Evolutionary conservation across 345 rosid species (phyloP).

Genomic region (Populus davidiana): DNA sequence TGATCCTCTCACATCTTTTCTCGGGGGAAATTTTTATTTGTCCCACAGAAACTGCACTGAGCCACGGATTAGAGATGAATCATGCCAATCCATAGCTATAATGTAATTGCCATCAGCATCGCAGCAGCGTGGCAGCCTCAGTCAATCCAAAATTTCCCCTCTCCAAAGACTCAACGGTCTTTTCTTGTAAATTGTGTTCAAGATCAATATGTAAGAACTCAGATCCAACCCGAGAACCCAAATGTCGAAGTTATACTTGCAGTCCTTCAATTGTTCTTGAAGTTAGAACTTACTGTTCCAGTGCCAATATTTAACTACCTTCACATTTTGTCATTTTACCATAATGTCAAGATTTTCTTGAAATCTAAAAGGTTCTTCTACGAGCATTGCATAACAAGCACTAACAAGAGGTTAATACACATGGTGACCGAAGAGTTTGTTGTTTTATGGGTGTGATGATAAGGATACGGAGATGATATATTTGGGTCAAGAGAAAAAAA

Average conservation of each 20-base stretch:
- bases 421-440: background rate
- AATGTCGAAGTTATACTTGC: constrained; percentile 7
- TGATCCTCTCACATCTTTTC: background rate
- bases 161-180: background rate
- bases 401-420: background rate
- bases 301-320: background rate
- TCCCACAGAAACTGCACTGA: background rate
- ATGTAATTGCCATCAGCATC: background rate
- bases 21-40: too few species aligned
- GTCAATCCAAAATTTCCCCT: constrained; percentile 1
- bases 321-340: background rate
- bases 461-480: background rate
- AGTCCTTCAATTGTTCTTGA: background rate
- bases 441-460: background rate
- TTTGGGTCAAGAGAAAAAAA: background rate
- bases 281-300: background rate
- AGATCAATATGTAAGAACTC: background rate
- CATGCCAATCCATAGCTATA: background rate
- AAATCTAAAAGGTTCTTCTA: constrained; percentile 2
- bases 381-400: background rate
- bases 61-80: background rate
- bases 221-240: constrained; percentile 39
- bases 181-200: constrained; percentile 36
- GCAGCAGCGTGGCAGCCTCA: too few species aligned
- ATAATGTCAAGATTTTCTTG: background rate